These are phyloP conservation scores for Arbutus unedo DNA, from an alignment of 148 eudicot species.

Conservation along the genomic window DNA sequence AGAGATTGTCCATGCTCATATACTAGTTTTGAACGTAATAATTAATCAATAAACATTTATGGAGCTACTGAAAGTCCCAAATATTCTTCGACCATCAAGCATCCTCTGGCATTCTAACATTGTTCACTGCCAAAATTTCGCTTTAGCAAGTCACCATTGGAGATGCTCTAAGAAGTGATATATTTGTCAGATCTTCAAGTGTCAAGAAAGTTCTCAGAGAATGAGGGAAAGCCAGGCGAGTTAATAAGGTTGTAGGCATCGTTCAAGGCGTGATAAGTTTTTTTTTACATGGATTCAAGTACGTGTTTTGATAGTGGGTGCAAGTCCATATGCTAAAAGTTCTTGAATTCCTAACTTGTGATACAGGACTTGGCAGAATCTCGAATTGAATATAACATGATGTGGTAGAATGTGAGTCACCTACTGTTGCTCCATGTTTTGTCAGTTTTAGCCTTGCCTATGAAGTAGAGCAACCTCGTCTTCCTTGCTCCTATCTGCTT, in stretches of 20 bases:
- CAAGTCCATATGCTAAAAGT: neutral
- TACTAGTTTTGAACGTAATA: too few species aligned
- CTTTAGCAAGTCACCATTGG: neutral
- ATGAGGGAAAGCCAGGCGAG: neutral
- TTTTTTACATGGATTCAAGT: neutral
- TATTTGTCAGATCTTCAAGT: neutral
- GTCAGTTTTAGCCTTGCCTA: neutral
- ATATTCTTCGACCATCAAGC: neutral
- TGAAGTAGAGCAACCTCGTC: neutral
- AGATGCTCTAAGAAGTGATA: neutral
- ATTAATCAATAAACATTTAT: too few species aligned
- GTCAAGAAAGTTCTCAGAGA: neutral
- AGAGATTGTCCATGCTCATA: too few species aligned
- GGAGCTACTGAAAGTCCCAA: too few species aligned
- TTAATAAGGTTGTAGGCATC: neutral
- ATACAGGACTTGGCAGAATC: neutral
- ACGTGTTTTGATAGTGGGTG: neutral
- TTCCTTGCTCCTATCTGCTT: neutral
- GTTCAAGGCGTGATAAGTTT: neutral
- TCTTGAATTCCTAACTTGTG: neutral
- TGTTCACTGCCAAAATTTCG: neutral
- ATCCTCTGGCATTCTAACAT: neutral
- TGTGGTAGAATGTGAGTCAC: neutral
- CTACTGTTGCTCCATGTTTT: neutral
- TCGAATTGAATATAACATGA: neutral